Conservation (phyloP, 148 eudicot species). For the Rheum nobile region DNA sequence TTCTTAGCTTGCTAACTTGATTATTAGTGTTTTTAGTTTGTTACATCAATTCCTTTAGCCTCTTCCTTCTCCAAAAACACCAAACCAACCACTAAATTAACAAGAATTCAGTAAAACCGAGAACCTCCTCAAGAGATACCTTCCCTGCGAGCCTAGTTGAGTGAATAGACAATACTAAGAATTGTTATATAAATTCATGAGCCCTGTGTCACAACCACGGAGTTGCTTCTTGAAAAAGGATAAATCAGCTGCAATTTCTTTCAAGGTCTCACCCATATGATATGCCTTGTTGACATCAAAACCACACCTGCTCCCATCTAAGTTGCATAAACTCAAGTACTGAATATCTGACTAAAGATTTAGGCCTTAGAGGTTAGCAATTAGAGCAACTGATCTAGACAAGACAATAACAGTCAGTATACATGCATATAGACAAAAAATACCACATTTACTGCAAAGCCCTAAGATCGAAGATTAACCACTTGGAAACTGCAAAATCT, state of each 20-base stretch:
- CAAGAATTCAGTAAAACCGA: background rate
- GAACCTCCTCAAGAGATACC: background rate
- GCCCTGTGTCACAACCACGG: background rate
- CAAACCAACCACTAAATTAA: background rate
- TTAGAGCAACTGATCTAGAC: conserved; percentile 3
- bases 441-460: background rate
- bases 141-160: background rate
- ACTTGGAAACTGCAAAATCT: background rate
- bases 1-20: background rate
- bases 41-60: background rate
- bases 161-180: background rate
- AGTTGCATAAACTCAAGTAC: background rate
- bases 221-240: background rate
- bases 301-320: background rate
- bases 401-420: background rate
- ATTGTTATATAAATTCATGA: background rate
- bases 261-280: background rate
- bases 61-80: background rate
- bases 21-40: background rate
- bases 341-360: background rate
- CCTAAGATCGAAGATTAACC: background rate
- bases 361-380: background rate
- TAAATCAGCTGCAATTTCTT: background rate
- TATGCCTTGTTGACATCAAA: background rate
- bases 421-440: background rate